phyloP scores from a whole-genome alignment of 768 basidiomycete genomes.

The Crassisporium funariophilum region DNA sequence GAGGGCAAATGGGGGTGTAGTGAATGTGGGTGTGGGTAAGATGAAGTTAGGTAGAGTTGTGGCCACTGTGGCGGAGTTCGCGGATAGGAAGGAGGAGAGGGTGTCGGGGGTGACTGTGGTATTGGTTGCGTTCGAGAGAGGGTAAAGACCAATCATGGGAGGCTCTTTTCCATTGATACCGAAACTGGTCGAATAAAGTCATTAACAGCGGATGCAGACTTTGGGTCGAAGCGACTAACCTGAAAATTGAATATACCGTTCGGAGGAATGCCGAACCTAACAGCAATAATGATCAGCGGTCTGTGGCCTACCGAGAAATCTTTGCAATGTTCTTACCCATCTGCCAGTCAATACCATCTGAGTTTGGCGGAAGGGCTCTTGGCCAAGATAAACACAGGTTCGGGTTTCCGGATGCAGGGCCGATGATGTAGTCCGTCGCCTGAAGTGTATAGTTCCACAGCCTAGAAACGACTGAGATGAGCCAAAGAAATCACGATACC shows the following conservation, averaged over 20 bases:
- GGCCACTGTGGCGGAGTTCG: constrained; percentile 60
- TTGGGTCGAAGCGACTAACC: constrained; percentile 41
- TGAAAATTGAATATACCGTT: constrained; percentile 80
- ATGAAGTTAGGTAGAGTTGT: constrained; percentile 76
- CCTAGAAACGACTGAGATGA: constrained; percentile 27
- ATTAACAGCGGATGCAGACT: neutral
- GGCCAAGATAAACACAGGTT: constrained; percentile 78
- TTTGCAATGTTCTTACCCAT: constrained; percentile 57
- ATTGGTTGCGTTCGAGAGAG: constrained; percentile 50
- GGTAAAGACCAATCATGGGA: constrained; percentile 78
- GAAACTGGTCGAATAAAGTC: constrained; percentile 47
- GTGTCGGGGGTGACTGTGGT: constrained; percentile 40
- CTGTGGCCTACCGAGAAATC: neutral
- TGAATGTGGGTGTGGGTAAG: constrained; percentile 62
- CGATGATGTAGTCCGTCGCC: constrained; percentile 79
- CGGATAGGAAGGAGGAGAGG: constrained; percentile 57
- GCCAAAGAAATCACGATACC: neutral
- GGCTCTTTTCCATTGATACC: constrained; percentile 75
- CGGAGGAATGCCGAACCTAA: constrained; percentile 67
- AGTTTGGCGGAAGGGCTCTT: constrained; percentile 58
- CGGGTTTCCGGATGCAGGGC: constrained; percentile 64
- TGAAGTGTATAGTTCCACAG: constrained; percentile 58
- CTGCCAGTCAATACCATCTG: constrained; percentile 85
- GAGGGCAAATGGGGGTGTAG: constrained; percentile 66
- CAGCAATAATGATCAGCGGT: neutral